Evolutionary conservation across 2,329 filamentous ascomycete genomes (phyloP), one percentile per base, ranked within the genome.

Genomic region (Diaporthe longicolla): DNA sequence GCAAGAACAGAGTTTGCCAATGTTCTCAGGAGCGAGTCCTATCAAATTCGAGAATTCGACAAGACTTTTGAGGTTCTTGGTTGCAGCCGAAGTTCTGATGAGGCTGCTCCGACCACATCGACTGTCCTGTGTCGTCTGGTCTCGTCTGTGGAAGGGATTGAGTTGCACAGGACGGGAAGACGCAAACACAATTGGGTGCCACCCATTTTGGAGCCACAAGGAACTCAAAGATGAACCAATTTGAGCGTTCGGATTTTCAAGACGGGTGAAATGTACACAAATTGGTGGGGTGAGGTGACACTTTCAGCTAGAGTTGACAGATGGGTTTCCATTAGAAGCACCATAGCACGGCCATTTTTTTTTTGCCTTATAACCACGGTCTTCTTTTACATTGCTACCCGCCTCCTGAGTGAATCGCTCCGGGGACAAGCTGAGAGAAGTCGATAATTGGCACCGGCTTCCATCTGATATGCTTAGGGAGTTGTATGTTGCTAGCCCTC

Each of bases 21-120:
- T 24, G 19, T 13, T 35, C 10, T 32, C 19, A 17, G 5, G 2
- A 8, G 40, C 26, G 3, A 11, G 24, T 8, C 40, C 37, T 45
- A 29, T 13, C 8, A 29, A 4, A 63, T 29, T 3, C 7, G 15
- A 45, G 4, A 19, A 45, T 21, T 9, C 6, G 35, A 19, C 3
- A 43, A 7, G 21, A 26, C 4, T 13, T 52, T 10, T 21, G 10
- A 32, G 6, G 35, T 35, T 29, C 29, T n/a, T 52, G 61, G 45
- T 66, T 52, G 52, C 61, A 66, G 29, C 61, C 61, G 61, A 50
- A 17, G 21, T 21, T 26, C 24, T n/a, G 43, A 24, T 8, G 45
- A 35, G 29, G 61, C 61, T 52, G 43, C 21, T 21, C 29, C 17
- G 45, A 21, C 24, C 11, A 19, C 61, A 17, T 21, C 26, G 1